Base-by-base conservation (phyloP, 805 yeast species). In the Novakomyces olei region DNA sequence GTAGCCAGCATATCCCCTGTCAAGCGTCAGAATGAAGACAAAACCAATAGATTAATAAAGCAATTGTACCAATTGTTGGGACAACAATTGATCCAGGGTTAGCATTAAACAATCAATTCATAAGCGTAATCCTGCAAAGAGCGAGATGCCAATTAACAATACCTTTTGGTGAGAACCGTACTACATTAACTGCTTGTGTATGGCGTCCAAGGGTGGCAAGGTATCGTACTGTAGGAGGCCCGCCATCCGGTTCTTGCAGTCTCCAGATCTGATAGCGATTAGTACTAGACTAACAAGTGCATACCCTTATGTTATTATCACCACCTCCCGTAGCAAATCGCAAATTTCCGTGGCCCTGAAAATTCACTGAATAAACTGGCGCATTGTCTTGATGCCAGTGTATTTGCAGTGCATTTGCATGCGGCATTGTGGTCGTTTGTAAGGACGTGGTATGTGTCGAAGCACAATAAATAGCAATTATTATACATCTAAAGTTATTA, bases 281-380 rank as follows among this genome's bases (percentile, higher is more conserved):
- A 8, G 19, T 14, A 25, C 10, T 5, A 6, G 9, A 24, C n/a
- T 12, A 18, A 10, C 15, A 14, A 7, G 10, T 30, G 37, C 75
- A 62, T 19, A 68, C 53, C 32, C 95, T 60, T n/a, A 80, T 74
- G 43, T 78, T 77, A 48, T 75, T 77, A 51, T 88, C 98, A 27
- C 95, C 95, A 16, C 96, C 96, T 0, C 80, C 92, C 0, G 96
- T 85, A 3, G 73, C 85, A 23, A 85, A 54, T 32, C 91, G 62
- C n/a, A 37, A 34, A 14, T 30, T 36, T 34, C 33, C 23, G 34
- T 36, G 19, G 34, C 54, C 55, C 41, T 55, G 58, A 33, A 57
- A 53, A 26, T 53, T 46, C 5, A 51, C 58, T 18, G 53, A 44
- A 41, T 54, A 57, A 16, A 57, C 50, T 1, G 63, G 61, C 42